Base-by-base conservation (phyloP, 1,139 yeast genomes). In the Debaryomyces nepalensis region DNA sequence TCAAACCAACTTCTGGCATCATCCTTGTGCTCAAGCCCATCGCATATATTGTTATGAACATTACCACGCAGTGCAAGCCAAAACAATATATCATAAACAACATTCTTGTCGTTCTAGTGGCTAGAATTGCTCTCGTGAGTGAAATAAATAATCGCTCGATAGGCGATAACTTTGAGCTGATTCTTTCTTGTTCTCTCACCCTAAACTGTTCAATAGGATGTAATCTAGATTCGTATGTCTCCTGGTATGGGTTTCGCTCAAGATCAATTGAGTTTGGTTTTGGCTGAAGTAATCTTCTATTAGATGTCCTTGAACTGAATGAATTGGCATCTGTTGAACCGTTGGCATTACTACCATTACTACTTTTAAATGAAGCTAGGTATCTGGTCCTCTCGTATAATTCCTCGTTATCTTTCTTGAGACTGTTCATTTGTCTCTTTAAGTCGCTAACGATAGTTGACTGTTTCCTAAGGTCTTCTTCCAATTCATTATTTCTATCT, bases 141-240 rank as follows among this genome's bases (percentile, higher is more conserved):
- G 84, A 79, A 44, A 87, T 79, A 48, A 87, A 86, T n/a, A 87
- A 67, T 43, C 95, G 71, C 53, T 93, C 97, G 42, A 87, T 57
- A 2, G 95, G 88, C 1, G 93, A 83, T 59, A 90, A 73, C 44
- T 79, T 75, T 6, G 90, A 82, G 42, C 78, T 76, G 39, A 88
- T 85, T 47, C 96, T 71, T 53, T 85, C 91, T 37, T 85, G 81
- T 60, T 90, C 97, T 48, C 81, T 70, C 37, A 84, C 77, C 54
- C 95, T 78, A 65, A 91, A 88, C 55, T 83, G 88, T 53, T 87
- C 95, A 51, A 87, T 81, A 20, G 96, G 96, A 54, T 89, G 91
- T 40, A 88, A 68, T 42, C 82, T 86, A 40, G 82, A 84, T 55
- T 90, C 97, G 64, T 90, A 91, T 35, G 68, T 77, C 31, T 75